These are phyloP conservation scores for Calonectria multiphialidica DNA, from an alignment of 2,329 filamentous ascomycete species.

Conservation along the genomic window DNA sequence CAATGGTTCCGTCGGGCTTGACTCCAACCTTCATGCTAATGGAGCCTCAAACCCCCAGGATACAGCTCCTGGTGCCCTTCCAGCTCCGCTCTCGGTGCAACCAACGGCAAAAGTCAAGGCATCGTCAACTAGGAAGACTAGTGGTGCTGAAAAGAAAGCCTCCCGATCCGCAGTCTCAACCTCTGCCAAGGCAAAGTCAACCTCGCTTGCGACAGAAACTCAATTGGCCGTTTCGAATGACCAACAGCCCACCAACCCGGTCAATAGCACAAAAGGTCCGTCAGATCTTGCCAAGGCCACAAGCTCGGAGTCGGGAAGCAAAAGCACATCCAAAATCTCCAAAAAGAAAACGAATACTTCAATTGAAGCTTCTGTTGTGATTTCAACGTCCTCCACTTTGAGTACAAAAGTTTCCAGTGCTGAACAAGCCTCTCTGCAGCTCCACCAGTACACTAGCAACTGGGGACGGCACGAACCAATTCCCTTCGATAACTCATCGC, in stretches of 20 bases:
- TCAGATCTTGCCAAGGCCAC: neutral
- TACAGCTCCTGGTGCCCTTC: neutral
- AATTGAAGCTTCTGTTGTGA: neutral
- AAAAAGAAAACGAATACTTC: neutral
- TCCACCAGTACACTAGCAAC: neutral
- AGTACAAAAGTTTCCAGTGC: neutral
- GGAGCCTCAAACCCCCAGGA: neutral
- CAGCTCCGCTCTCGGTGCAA: neutral
- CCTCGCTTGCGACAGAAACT: no score
- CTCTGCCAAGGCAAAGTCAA: neutral
- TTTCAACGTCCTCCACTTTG: neutral
- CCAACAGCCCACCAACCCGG: neutral
- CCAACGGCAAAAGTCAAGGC: neutral
- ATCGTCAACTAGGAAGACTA: neutral
- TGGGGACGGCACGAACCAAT: slow-evolving; percentile 15
- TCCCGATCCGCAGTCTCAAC: neutral
- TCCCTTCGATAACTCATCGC: neutral
- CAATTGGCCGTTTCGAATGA: neutral
- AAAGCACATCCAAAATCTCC: neutral
- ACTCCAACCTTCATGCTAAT: neutral
- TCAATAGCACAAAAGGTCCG: neutral
- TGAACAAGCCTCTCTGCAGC: neutral
- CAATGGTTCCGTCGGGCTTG: neutral
- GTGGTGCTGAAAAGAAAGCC: neutral
- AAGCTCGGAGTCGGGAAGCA: neutral